Evolutionary conservation across 2,329 filamentous ascomycete species (phyloP), one percentile per base, ranked within the genome.

Genomic region (Colletotrichum tamarilloi): DNA sequence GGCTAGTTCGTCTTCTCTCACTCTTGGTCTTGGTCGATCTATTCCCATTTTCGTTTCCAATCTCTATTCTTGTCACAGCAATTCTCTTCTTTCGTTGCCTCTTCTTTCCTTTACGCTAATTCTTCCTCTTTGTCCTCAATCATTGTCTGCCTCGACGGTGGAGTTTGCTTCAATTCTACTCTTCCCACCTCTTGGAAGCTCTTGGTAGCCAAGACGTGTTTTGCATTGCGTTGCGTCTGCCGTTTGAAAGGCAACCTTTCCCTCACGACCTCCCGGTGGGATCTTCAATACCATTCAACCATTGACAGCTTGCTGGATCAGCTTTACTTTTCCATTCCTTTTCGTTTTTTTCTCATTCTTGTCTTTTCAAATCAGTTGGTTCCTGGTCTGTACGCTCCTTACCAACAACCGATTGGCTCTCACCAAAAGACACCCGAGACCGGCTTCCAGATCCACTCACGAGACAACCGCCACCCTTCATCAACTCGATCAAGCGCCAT

Each of bases 91-190:
- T 52, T 70, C 69, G 22, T 32, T 62, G 8, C 42, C 65, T 73
- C 26, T 64, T 55, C 49, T 60, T 46, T 30, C 8, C 68, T n/a
- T 24, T 19, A 22, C 49, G 30, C 57, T 30, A 14, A 26, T 30
- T 35, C 5, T 12, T 38, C 65, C 69, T 16, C 60, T 72, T 63
- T 58, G 30, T 70, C 59, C 58, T 73, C 70, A 59, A 70, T 56
- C 53, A 46, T 64, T 56, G 66, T 65, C 70, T 69, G 67, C 55
- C 42, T 73, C 67, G 66, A 73, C 70, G 59, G 66, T 70, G 66
- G 70, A 60, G 67, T 60, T 32, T 69, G 60, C 46, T 70, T 70
- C 67, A 52, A 59, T 65, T 69, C 62, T 55, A 35, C 58, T 38
- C 56, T 26, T 57, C 35, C 30, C 28, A 53, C 30, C 26, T 62